phyloP scores from a whole-genome alignment of 1,284 basidiomycete species.

The Xerocomus cyaneibrunnescens region DNA sequence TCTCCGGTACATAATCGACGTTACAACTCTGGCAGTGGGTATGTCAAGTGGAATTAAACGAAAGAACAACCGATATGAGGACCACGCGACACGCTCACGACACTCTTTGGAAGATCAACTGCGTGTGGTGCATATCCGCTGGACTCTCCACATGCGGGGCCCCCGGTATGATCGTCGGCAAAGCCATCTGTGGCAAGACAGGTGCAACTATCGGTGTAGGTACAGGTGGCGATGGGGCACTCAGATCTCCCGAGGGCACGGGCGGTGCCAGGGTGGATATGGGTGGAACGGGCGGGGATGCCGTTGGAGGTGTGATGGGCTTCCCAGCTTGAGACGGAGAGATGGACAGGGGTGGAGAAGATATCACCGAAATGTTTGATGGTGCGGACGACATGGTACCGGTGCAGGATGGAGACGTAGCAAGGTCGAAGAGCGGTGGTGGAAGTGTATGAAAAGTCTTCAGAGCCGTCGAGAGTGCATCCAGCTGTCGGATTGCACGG shows the following conservation, averaged over 20 bases:
- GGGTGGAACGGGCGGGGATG: conserved; percentile 18
- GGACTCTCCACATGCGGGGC: conserved; percentile 32
- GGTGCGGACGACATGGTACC: conserved; percentile 28
- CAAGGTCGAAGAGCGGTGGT: conserved; percentile 42
- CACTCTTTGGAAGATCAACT: conserved; percentile 10
- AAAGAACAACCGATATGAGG: background rate
- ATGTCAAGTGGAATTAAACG: background rate
- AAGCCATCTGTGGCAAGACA: conserved; percentile 11
- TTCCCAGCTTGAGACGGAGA: conserved; percentile 9
- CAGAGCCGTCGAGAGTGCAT: conserved; percentile 44
- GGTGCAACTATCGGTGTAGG: conserved; percentile 15
- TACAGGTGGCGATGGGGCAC: background rate
- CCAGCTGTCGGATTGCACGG: conserved; percentile 39
- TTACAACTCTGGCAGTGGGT: background rate
- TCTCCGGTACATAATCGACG: conserved; percentile 1
- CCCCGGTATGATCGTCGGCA: conserved; percentile 23
- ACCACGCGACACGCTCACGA: conserved; percentile 1
- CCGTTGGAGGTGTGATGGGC: background rate
- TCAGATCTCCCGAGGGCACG: background rate
- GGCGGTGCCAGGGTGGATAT: conserved; percentile 16
- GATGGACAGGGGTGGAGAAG: conserved; percentile 7
- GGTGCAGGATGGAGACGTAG: conserved; percentile 24
- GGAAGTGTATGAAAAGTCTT: conserved; percentile 48
- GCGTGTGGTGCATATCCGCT: conserved; percentile 21
- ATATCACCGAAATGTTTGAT: conserved; percentile 17